Base-by-base conservation (phyloP, 768 basidiomycete genomes). In the Mycena latifolia region DNA sequence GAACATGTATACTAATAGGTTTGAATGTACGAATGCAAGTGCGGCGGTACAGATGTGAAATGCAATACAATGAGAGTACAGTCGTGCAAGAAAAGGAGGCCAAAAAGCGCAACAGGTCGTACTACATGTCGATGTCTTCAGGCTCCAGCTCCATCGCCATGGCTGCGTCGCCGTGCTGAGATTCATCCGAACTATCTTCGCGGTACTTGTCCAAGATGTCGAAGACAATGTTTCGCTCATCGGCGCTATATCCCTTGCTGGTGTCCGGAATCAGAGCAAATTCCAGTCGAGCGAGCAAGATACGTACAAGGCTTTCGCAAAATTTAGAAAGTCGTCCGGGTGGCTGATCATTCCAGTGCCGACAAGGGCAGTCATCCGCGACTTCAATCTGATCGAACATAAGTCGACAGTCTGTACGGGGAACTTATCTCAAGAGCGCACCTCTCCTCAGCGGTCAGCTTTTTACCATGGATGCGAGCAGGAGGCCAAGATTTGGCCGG, bases 261-360 rank as follows among this genome's bases (percentile, higher is more conserved):
- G 84, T 86, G 45, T 20, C 39, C 29, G 52, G 57, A 52, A 37
- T 50, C 27, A 31, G 14, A 31, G 51, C n/a, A 24, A 50, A 28
- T 47, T 73, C 63, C 72, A 22, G 46, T 20, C 61, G 22, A 7
- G n/a, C 25, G 57, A 12, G 22, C 11, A 33, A 27, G 22, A 24
- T 11, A 83, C 89, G 77, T 68, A 92, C 91, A 93, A 92, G 33
- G 85, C 80, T 59, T 83, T 81, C 9, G 91, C 92, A 72, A 92
- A 93, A 4, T 71, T 68, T 2, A 86, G 77, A 5, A 91, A 76
- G 46, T 91, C 85, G 14, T 77, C 78, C 8, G 85, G 81, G 35
- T 77, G 76, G 53, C 80, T 81, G 71, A 93, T 86, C 75, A 88
- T 82, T 12, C 87, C 89, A 3, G 89, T 78, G 28, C 85, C 87